Conservation (phyloP, 164 flowering plant species). For the Litsea cubeba region DNA sequence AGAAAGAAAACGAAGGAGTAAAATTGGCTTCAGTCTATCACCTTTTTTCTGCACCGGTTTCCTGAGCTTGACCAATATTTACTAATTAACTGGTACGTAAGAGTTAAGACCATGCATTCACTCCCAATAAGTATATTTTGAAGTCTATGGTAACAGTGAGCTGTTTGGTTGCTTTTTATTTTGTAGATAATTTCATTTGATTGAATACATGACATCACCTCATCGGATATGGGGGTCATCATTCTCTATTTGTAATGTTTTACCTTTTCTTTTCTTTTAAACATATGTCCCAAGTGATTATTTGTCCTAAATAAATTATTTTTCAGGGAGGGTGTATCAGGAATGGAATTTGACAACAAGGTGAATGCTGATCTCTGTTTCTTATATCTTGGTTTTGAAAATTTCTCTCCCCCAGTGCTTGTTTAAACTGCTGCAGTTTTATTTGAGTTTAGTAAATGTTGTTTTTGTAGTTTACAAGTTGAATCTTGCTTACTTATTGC, state of each 20-base stretch:
- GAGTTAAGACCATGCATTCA: not conserved
- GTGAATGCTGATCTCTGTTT: conserved; percentile 26
- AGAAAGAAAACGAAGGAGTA: not conserved
- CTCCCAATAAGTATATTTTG: not conserved
- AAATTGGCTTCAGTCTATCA: not conserved
- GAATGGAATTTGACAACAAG: conserved; percentile 71
- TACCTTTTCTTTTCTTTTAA: not conserved
- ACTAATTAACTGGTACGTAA: not conserved
- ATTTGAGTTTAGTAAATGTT: not conserved
- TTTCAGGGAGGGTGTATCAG: conserved; percentile 56
- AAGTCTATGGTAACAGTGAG: not conserved
- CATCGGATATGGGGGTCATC: not conserved
- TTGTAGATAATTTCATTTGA: not conserved
- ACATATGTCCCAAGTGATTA: not conserved
- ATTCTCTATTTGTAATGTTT: not conserved
- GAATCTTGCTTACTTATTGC: not conserved
- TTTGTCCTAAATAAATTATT: not conserved
- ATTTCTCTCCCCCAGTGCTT: not conserved
- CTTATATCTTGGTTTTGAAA: not conserved
- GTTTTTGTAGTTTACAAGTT: not conserved
- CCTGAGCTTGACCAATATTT: not conserved
- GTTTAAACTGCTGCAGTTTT: not conserved
- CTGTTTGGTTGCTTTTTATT: not conserved
- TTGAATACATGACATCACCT: not conserved
- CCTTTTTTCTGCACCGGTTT: not conserved